Base-by-base conservation (phyloP, 2,329 filamentous ascomycete genomes). In the Aureobasidium leucospermi region DNA sequence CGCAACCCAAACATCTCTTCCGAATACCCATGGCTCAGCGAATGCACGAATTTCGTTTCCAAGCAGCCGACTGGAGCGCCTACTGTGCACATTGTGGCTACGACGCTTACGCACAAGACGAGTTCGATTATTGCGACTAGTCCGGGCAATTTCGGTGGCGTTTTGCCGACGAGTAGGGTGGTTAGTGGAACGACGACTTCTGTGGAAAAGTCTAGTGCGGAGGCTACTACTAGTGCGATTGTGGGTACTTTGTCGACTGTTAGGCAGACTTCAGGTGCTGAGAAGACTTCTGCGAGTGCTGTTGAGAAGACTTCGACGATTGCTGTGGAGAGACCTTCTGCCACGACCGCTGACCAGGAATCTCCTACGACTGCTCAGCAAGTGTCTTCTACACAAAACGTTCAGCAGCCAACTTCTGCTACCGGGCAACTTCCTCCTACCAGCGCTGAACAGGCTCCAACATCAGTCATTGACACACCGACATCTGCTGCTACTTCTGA, bases 81-180 rank as follows among this genome's bases (percentile, higher is more conserved):
- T 23, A 57, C 52, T 29, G 52, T 57, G 7, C 52, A 57, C 46
- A 13, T 57, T 16, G 52, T 57, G 13, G 52, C 46, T 5, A 43
- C 39, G 6, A 57, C 52, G 2, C 19, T 57, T 7, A 57, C 52
- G 1, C 52, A 57, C 8, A 34, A 23, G 16, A 57, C 52, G 10
- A 46, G 19, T 7, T 45, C 42, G 16, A 41, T 57, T 16, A 38
- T 57, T 31, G 39, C 52, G 11, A 57, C 52, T 1, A 19, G 10
- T 1, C 39, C 39, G 4, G 52, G 11, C 1, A 57, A 57, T 32
- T 38, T 45, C 8, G 52, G 52, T n/a, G 31, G 16, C 1, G 28
- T 31, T 10, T 5, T 23, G 45, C 11, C 23, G n/a, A 23, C 45
- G 28, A 32, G 11, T 11, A 32, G 2, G 34, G 34, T 8, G 34